Evolutionary conservation across 2,329 filamentous ascomycete species (phyloP).

Genomic region (Xylaria sp.): DNA sequence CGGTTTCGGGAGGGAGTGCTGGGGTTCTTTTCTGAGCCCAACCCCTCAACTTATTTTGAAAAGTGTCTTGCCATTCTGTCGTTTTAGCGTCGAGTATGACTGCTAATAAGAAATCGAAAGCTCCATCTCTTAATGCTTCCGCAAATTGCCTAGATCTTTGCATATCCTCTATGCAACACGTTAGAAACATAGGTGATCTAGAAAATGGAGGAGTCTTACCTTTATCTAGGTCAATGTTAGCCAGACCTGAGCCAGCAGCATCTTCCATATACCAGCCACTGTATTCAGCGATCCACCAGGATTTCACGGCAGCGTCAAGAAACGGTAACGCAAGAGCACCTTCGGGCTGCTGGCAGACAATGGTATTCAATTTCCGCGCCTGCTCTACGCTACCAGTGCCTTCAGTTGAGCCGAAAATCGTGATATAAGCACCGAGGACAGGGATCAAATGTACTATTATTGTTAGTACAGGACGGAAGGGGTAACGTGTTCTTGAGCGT

Average conservation of each 20-base stretch:
- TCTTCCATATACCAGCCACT: conserved; percentile 88
- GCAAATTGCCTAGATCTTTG: conserved; percentile 78
- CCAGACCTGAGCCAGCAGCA: conserved; percentile 66
- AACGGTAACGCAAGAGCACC: conserved; percentile 74
- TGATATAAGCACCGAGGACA: conserved; percentile 78
- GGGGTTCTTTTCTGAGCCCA: conserved; percentile 85
- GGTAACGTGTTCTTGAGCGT: neutral
- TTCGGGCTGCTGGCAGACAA: conserved; percentile 73
- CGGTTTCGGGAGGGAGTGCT: conserved; percentile 72
- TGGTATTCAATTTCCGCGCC: conserved; percentile 74
- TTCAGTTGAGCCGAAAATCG: conserved; percentile 81
- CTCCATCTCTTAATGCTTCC: conserved; percentile 84
- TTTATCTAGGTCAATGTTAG: conserved; percentile 71
- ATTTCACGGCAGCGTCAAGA: conserved; percentile 80
- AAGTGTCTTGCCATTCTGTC: conserved; percentile 87
- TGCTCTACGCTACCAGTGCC: conserved; percentile 73
- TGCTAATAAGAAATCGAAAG: conserved; percentile 90
- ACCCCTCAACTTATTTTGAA: conserved; percentile 81
- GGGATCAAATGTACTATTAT: conserved; percentile 81
- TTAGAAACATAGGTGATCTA: conserved; percentile 42
- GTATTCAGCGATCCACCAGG: conserved; percentile 94
- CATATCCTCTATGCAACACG: conserved; percentile 68
- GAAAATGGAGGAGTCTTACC: conserved; percentile 49
- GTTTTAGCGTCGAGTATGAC: conserved; percentile 83
- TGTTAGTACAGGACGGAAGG: conserved; percentile 34